Evolutionary conservation across 768 basidiomycete genomes (phyloP).

Genomic region (Favolaschia claudopus): DNA sequence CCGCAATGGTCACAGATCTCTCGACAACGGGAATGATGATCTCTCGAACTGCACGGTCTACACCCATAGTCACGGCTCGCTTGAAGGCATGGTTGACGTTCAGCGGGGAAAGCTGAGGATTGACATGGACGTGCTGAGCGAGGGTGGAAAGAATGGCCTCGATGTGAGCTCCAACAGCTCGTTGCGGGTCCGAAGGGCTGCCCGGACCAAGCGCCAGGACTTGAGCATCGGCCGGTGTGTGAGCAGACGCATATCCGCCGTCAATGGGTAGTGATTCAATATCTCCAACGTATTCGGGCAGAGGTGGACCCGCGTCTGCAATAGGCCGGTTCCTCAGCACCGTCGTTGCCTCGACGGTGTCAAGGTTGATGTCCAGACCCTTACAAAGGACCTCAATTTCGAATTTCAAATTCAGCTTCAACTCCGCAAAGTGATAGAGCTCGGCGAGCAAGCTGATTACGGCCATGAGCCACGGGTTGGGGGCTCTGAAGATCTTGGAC

Average conservation of each 20-base stretch:
- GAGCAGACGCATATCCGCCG: slow-evolving; percentile 65
- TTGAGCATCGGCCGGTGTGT: slow-evolving; percentile 63
- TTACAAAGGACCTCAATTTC: slow-evolving; percentile 98
- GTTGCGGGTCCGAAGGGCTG: slow-evolving; percentile 68
- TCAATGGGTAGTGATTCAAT: slow-evolving; percentile 83
- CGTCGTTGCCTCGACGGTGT: slow-evolving; percentile 82
- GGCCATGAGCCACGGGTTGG: slow-evolving; percentile 99
- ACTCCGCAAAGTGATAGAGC: slow-evolving; percentile 95
- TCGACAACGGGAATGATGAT: slow-evolving; percentile 98
- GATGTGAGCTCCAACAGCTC: slow-evolving; percentile 77
- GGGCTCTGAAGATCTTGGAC: slow-evolving; percentile 93
- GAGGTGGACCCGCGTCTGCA: slow-evolving; percentile 63
- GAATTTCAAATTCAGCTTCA: slow-evolving; percentile 97
- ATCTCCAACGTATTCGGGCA: slow-evolving; percentile 83
- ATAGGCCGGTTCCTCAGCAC: slow-evolving; percentile 82
- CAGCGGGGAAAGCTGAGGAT: slow-evolving; percentile 74
- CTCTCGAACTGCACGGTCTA: slow-evolving; percentile 96
- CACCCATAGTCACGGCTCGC: slow-evolving; percentile 87
- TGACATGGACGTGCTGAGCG: slow-evolving; percentile 78
- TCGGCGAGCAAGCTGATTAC: slow-evolving; percentile 91
- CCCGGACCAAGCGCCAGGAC: slow-evolving; percentile 67
- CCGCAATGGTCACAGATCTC: slow-evolving; percentile 96
- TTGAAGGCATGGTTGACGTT: slow-evolving; percentile 86
- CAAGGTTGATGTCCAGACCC: slow-evolving; percentile 86
- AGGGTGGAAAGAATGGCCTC: slow-evolving; percentile 81